Evolutionary conservation across 163 green algal species (phyloP).

Genomic region (Chloromonas sp.): DNA sequence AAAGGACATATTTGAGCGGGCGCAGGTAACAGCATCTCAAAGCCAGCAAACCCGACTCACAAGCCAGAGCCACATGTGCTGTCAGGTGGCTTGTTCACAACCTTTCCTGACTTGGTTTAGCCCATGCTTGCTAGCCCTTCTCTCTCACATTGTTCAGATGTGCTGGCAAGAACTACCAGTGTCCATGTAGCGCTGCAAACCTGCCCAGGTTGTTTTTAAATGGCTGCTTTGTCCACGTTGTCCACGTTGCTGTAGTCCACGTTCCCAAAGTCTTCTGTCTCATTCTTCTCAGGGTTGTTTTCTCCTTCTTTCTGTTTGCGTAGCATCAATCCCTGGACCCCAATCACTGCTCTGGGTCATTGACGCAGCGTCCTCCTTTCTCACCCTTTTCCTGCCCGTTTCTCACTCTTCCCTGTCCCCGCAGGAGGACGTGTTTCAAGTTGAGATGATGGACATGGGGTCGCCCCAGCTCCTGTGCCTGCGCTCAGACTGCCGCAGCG

Average conservation of each 20-base stretch:
- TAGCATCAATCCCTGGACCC: no score
- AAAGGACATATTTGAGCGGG: slow-evolving; percentile 51
- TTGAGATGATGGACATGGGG: slow-evolving; percentile 42
- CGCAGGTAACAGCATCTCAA: slow-evolving; percentile 23
- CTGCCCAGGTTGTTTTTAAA: background rate
- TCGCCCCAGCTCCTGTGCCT: slow-evolving; percentile 34
- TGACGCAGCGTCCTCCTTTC: background rate
- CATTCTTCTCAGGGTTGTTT: background rate
- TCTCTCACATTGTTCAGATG: background rate
- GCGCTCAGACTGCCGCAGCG: slow-evolving; percentile 33
- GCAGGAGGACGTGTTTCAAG: slow-evolving; percentile 52
- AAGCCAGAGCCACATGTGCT: no score
- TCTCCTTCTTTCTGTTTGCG: no score
- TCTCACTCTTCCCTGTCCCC: background rate
- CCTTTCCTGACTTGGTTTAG: background rate
- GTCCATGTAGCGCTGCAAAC: background rate
- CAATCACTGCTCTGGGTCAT: no score
- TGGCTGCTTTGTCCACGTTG: no score
- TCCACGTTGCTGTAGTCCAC: no score
- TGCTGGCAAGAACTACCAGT: background rate
- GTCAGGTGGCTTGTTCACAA: no score
- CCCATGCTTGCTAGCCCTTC: no score
- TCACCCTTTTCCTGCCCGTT: background rate
- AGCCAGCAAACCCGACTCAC: no score
- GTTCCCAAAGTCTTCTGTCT: background rate